Evolutionary conservation across 1,284 basidiomycete species (phyloP), one percentile per base, ranked within the genome.

Genomic region (Caloboletus firmus): DNA sequence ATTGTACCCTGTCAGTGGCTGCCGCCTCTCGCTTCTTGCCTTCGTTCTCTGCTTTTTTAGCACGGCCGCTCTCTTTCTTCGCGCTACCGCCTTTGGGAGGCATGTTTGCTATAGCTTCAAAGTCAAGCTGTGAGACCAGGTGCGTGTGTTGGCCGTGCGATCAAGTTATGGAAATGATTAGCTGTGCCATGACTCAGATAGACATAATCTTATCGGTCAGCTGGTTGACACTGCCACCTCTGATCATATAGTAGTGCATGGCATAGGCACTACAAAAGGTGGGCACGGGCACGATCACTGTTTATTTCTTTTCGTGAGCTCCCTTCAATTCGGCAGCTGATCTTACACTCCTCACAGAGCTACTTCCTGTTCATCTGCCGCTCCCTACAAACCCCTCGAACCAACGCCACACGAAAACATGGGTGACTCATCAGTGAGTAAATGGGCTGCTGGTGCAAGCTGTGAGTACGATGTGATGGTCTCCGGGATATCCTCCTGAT

Each of bases 21-120:
- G 78, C 84, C 4, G 76, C 77, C 11, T 79, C 82, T 60, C 84
- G 78, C 72, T 89, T 89, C 79, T 89, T 84, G 22, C 84, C 80
- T 71, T 94, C 93, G 72, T 94, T 95, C 69, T 96, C 95, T 7
- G 93, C 92, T 75, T 98, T 98, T 73, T 93, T 93, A 1, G 94
- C 90, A 45, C 89, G 74, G 3, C 93, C 93, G 31, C 83, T 74
- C 70, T 95, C 93, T 71, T 95, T 94, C 84, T 95, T 95, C 59
- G 90, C 79, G 78, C 93, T 95, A 63, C 81, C 84, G 65, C 89
- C 90, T 68, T 89, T 91, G 1, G 93, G 92, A 55, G 92, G 72
- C 93, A 94, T 94, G 39, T 2, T 39, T 41, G 20, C 36, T 48
- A 28, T n/a, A n/a, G 34, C 36, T 52, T 51, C 22, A 18, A 31